Conservation (phyloP, 2,329 filamentous ascomycete species). For the Juglanconis sp. region DNA sequence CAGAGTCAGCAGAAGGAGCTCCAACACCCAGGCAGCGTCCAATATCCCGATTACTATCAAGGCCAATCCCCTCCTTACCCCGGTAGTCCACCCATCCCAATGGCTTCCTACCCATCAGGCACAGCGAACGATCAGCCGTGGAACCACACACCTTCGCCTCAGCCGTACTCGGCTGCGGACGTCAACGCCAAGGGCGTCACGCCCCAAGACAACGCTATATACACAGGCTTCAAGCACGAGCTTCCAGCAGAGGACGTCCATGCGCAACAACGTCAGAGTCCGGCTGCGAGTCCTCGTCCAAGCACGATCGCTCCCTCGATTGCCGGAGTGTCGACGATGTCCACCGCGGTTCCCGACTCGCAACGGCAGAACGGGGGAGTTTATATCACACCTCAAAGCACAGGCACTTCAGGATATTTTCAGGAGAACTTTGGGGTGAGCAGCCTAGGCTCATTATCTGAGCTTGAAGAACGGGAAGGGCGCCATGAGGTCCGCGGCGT, state of each 20-base stretch:
- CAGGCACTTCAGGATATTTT: background rate
- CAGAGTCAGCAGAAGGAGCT: background rate
- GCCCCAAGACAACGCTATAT: background rate
- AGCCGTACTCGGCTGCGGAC: background rate
- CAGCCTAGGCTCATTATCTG: background rate
- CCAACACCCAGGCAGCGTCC: background rate
- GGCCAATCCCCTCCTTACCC: background rate
- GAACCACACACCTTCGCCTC: background rate
- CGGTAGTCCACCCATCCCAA: background rate
- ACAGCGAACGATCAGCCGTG: background rate
- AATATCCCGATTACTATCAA: background rate
- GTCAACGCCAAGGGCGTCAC: background rate
- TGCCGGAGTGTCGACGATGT: background rate
- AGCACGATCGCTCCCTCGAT: background rate
- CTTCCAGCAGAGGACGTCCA: background rate
- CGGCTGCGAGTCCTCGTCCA: background rate
- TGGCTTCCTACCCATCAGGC: background rate
- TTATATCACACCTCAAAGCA: background rate
- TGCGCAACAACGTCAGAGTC: background rate
- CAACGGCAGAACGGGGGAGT: background rate
- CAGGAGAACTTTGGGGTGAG: background rate
- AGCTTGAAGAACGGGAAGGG: background rate
- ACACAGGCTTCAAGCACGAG: background rate
- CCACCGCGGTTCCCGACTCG: background rate
- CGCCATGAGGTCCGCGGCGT: background rate